Evolutionary conservation across 306 rosid species (phyloP).

Genomic region (Medicago ruthenica): DNA sequence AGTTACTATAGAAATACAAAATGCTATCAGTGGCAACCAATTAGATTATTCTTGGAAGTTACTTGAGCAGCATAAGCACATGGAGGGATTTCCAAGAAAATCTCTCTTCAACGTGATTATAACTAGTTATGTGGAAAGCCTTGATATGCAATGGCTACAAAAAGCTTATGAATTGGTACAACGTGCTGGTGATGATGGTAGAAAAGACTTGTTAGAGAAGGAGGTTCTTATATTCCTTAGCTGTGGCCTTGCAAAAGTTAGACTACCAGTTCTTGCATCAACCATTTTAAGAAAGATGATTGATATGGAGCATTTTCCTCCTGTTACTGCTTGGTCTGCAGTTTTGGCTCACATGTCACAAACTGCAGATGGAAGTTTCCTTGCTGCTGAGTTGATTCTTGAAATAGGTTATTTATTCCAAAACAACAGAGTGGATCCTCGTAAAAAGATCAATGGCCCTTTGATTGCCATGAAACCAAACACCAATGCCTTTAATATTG

Average conservation of each 20-base stretch:
- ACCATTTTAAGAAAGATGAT: constrained; percentile 75
- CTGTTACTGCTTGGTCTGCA: constrained; percentile 82
- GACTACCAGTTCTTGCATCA: constrained; percentile 68
- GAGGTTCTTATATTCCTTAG: constrained; percentile 76
- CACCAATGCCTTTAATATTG: constrained; percentile 72
- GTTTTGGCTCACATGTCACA: constrained; percentile 76
- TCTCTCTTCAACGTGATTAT: constrained; percentile 65
- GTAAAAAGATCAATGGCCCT: constrained; percentile 75
- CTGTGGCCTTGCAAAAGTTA: constrained; percentile 71
- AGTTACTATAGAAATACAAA: constrained; percentile 63
- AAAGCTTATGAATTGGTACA: constrained; percentile 82
- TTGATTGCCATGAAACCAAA: constrained; percentile 81
- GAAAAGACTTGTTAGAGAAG: constrained; percentile 69
- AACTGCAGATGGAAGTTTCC: constrained; percentile 78
- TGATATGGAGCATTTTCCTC: constrained; percentile 67
- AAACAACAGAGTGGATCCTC: constrained; percentile 79
- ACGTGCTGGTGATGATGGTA: constrained; percentile 61
- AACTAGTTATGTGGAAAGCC: constrained; percentile 62
- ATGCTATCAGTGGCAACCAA: constrained; percentile 57
- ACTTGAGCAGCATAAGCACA: constrained; percentile 71
- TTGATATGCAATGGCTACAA: constrained; percentile 60
- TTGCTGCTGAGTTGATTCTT: constrained; percentile 82
- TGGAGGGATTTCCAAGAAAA: constrained; percentile 88
- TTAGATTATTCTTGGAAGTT: constrained; percentile 76
- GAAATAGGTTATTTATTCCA: constrained; percentile 89